Evolutionary conservation across 495 filamentous ascomycete species (phyloP), one percentile per base, ranked within the genome.

Genomic region (Antarctomyces pellizariae): DNA sequence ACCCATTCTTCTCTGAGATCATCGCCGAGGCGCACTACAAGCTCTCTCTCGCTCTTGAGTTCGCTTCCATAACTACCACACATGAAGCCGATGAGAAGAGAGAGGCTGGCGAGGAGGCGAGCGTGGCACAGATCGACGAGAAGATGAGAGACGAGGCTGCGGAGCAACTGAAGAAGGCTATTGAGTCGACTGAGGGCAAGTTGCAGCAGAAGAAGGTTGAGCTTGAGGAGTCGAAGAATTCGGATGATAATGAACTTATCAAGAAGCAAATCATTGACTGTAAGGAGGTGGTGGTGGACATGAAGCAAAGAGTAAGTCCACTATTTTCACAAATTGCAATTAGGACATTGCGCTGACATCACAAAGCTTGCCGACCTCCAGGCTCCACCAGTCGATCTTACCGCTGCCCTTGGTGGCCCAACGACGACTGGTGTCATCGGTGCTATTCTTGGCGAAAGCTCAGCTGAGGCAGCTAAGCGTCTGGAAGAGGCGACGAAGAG

Each of bases 11-110:
- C 25, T 83, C 79, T 20, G 68, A 72, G 28, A 58, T 83, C 11
- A 57, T 93, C 29, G 80, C 83, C 16, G 86, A 99, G 57, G 84
- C 77, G 19, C 77, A 95, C 46, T 95, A 71, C 54, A 93, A 92
- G 46, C 66, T 95, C 23, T 91, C 89, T 1, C 67, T 99, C 22
- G 89, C 86, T 1, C 64, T 95, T 11, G 86, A 99, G 46, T 95
- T 95, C 36, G 71, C 75, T 7, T 78, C 78, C 0, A 63, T 79
- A n/a, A 75, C 63, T 17, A 62, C 67, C 20, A 56, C 59, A 8
- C 48, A 57, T 15, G 61, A 64, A 18, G 36, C 37, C 5, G 36
- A 34, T 1, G 38, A 37, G 7, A 34, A 46, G 11, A 22, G 16
- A 22, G 47, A 39, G 18, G 30, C 37, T 7, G 40, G 34, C 16